A percentile compares a stretch with the other conserved stretches of the same genome.
These are phyloP conservation scores for Metschnikowia lochheadii DNA, from an alignment of 805 yeast species.

Conservation along the genomic window DNA sequence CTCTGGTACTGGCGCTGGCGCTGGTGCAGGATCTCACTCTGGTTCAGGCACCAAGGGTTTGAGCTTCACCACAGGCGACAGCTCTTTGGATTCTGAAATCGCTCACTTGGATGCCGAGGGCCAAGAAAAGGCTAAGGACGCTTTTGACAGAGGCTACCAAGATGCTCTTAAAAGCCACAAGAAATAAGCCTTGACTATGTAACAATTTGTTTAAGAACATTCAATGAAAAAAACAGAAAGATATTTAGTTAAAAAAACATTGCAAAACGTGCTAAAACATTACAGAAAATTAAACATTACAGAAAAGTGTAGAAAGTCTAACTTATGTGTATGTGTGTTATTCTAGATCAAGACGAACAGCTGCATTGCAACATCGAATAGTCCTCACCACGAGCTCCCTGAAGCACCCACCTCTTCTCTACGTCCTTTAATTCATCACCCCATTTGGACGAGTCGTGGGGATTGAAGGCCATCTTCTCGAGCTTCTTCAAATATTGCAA, in stretches of 20 bases:
- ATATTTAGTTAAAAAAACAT: no score
- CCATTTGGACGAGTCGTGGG: constrained; percentile 68
- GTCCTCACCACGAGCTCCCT: constrained; percentile 47
- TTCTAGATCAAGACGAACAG: constrained; percentile 45
- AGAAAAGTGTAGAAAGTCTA: no score
- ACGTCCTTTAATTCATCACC: constrained; percentile 58
- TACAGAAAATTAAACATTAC: no score
- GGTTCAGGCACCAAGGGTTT: constrained; percentile 1
- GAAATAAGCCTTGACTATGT: neutral
- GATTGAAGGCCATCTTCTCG: constrained; percentile 67
- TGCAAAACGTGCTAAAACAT: no score
- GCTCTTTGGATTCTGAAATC: constrained; percentile 33
- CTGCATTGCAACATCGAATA: constrained; percentile 69
- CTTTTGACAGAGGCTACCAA: constrained; percentile 37
- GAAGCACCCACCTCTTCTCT: constrained; percentile 50
- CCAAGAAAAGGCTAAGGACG: constrained; percentile 38
- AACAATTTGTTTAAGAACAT: no score
- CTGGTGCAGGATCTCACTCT: constrained; percentile 7
- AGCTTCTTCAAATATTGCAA: constrained; percentile 53
- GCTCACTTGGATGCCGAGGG: constrained; percentile 30
- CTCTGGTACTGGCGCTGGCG: constrained; percentile 3
- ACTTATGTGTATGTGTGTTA: no score
- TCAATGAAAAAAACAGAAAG: no score
- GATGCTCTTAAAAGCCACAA: constrained; percentile 23
- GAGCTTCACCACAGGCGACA: constrained; percentile 35